Evolutionary conservation across 108 stramenopile genomes (phyloP).

Genomic region (Phaeodactylum tricornutum): DNA sequence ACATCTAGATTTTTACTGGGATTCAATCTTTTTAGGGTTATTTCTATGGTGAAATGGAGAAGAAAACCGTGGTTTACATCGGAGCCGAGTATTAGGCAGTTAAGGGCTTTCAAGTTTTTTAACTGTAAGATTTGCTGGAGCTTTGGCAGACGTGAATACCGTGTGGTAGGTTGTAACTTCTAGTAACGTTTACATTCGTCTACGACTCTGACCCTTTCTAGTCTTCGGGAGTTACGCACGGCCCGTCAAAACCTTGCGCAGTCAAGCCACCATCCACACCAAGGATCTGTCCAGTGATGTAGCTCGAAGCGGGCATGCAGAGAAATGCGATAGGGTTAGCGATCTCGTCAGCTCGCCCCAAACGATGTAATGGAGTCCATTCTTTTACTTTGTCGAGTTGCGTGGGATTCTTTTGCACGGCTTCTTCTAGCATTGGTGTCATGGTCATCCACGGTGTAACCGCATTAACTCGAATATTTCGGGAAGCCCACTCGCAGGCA

Average conservation of each 20-base stretch:
- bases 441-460: conserved; percentile 86
- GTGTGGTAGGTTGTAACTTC: too few species aligned
- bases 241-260: conserved; percentile 68
- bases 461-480: conserved; percentile 78
- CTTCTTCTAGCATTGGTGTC: conserved; percentile 74
- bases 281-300: conserved; percentile 94
- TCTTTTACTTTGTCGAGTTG: conserved; percentile 48
- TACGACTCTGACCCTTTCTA: background rate
- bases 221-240: conserved; percentile 28
- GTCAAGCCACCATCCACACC: conserved; percentile 89
- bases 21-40: conserved; percentile 79
- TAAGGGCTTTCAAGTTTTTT: too few species aligned
- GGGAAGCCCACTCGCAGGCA: conserved; percentile 77
- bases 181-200: too few species aligned
- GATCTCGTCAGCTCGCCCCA: conserved; percentile 58
- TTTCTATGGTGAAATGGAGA: conserved; percentile 88
- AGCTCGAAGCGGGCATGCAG: conserved; percentile 78
- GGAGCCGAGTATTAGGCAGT: too few species aligned
- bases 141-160: too few species aligned
- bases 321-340: conserved; percentile 85
- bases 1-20: conserved; percentile 80
- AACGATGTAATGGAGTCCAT: conserved; percentile 67
- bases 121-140: too few species aligned
- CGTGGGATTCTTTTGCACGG: conserved; percentile 38
- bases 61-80: conserved; percentile 83